Base-by-base conservation (phyloP, 441 rosid species). In the Erodium moschatum region DNA sequence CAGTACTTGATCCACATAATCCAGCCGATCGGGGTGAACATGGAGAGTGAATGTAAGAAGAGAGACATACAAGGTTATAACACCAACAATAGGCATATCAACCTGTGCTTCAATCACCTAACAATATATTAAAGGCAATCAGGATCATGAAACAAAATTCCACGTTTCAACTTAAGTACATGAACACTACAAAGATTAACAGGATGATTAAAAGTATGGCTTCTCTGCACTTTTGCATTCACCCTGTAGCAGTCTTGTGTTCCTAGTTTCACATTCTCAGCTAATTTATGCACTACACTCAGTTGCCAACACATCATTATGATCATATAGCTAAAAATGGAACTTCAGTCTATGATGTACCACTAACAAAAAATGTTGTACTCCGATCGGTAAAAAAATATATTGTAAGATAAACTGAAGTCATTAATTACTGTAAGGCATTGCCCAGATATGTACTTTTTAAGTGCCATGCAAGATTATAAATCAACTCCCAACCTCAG, bases 1-100 rank as follows among this genome's bases (percentile, higher is more conserved):
- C 89, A 86, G 75, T 52, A 86, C 82, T 82, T 85, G 86, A 79
- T 86, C 89, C 76, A 86, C 91, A 77, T 86, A 85, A 82, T 83
- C 87, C 77, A 86, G 87, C 71, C 86, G 86, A 79, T 85, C 87
- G 66, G 85, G 86, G 79, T 86, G 91, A 72, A 85, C 89, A 74
- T 76, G 84, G 67, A 86, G 91, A 16, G 89, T 83, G 72, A 86
- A 86, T 38, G 87, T 83, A 68, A 86, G 85, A 78, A 86, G 86
- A 67, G 89, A 83, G 77, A 87, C 91, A 65, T 80, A 79, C 82
- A 86, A 79, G 61, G 84, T 75, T 79, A 85, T 79, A 69, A 82
- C 85, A 77, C 87, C 87, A 73, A 82, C 80, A 83, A 81, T 76
- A 58, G 91, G 89, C 87, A 87, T 85, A 76, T 87, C 87, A 75